Percentiles rank a stretch among this genome's conserved stretches.
Evolutionary conservation across 257 asterid genomes (phyloP).

Genomic region (Capsicum pubescens): DNA sequence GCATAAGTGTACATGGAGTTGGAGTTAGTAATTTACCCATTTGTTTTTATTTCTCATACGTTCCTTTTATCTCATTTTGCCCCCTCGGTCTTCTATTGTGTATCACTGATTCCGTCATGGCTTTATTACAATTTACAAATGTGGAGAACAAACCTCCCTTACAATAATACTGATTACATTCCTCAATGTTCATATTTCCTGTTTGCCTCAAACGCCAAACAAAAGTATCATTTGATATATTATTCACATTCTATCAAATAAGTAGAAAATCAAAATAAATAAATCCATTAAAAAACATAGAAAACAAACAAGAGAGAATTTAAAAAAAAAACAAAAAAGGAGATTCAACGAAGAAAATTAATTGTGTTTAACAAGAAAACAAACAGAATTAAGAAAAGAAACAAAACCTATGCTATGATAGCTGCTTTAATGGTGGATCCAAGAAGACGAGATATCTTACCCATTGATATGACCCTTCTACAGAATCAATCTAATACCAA

Average conservation of each 20-base stretch:
- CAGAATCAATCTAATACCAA: neutral
- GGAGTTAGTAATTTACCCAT: neutral
- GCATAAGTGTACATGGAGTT: neutral
- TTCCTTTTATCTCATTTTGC: neutral
- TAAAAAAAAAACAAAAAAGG: neutral
- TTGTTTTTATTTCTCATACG: neutral
- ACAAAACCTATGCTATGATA: conserved; percentile 45
- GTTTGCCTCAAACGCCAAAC: no score
- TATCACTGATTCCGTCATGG: neutral
- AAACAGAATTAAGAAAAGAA: neutral
- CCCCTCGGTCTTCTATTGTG: no score
- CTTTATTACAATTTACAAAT: neutral
- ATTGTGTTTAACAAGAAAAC: neutral
- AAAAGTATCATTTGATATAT: no score
- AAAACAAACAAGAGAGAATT: neutral
- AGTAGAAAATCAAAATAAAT: neutral
- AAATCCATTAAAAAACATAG: neutral
- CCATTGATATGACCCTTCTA: conserved; percentile 23
- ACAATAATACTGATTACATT: no score
- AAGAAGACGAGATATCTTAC: conserved; percentile 54
- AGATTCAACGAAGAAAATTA: neutral
- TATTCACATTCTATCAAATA: neutral
- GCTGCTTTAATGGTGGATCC: conserved; percentile 52
- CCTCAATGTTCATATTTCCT: no score
- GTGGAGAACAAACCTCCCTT: no score